These are phyloP conservation scores for Rhodomyrtus tomentosa DNA, from an alignment of 345 rosid genomes.

Conservation along the genomic window DNA sequence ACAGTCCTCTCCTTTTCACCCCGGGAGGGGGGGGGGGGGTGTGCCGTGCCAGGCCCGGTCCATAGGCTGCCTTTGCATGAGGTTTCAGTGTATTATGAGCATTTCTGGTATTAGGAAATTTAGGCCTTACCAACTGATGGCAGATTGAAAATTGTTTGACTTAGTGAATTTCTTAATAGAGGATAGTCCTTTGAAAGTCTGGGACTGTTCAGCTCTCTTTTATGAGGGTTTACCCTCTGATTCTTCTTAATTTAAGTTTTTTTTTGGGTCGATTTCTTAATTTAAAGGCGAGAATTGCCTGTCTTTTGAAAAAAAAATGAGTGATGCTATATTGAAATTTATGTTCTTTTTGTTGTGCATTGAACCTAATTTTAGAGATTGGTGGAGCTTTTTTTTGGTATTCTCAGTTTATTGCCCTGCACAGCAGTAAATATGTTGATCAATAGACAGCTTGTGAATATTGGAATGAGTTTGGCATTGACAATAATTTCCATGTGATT, in stretches of 20 bases:
- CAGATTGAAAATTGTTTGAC: background rate
- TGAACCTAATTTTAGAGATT: background rate
- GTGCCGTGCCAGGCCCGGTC: too few species aligned
- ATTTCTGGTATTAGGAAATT: too few species aligned
- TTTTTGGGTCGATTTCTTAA: too few species aligned
- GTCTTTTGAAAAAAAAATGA: background rate
- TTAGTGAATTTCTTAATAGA: background rate
- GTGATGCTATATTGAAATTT: background rate
- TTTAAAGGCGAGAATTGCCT: background rate
- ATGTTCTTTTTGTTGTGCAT: background rate
- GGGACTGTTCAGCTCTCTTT: background rate
- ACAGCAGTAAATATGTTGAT: background rate
- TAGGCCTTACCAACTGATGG: too few species aligned
- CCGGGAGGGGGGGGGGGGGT: background rate
- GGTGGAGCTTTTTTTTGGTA: background rate
- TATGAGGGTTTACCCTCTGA: background rate
- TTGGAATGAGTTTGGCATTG: background rate
- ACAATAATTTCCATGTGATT: background rate
- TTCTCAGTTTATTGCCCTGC: background rate
- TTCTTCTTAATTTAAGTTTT: background rate
- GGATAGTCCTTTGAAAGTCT: background rate
- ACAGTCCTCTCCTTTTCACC: background rate
- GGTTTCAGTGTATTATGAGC: too few species aligned
- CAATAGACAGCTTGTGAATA: background rate
- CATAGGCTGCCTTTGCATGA: too few species aligned